Evolutionary conservation across 257 asterid species (phyloP).

Genomic region (Gentiana dahurica): DNA sequence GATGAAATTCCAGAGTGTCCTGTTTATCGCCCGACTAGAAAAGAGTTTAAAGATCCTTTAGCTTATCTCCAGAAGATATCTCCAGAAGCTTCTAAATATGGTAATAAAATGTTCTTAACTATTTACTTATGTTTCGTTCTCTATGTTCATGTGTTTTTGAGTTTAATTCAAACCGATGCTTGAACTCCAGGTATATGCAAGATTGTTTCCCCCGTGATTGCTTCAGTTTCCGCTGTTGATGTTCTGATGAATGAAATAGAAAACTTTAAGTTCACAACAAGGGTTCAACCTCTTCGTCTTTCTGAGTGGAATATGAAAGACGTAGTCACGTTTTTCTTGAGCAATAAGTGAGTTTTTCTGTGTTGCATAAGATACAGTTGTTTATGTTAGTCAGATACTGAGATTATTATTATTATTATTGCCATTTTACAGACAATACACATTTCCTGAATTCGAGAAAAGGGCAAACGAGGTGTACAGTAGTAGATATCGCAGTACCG

Average conservation of each 20-base stretch:
- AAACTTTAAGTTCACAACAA: slow-evolving; percentile 88
- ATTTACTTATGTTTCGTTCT: too few species aligned
- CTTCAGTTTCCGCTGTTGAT: slow-evolving; percentile 93
- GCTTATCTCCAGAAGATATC: slow-evolving; percentile 85
- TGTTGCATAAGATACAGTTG: slow-evolving; percentile 1
- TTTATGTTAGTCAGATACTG: slow-evolving; percentile 17
- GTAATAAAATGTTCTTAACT: slow-evolving; percentile 17
- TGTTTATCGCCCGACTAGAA: slow-evolving; percentile 63
- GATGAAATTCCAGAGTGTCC: slow-evolving; percentile 83
- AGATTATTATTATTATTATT: slow-evolving; percentile 2
- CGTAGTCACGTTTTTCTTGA: slow-evolving; percentile 88
- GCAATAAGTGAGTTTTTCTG: slow-evolving; percentile 62
- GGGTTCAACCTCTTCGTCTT: slow-evolving; percentile 97
- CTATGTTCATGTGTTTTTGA: too few species aligned
- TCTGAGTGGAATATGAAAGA: slow-evolving; percentile 92
- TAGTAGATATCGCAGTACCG: slow-evolving; percentile 83
- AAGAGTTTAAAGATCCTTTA: slow-evolving; percentile 91
- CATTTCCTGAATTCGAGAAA: slow-evolving; percentile 97
- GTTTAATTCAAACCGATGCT: not conserved
- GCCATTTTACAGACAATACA: slow-evolving; percentile 63
- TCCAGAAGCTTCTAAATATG: slow-evolving; percentile 92
- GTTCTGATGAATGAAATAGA: slow-evolving; percentile 84
- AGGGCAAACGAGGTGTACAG: slow-evolving; percentile 94
- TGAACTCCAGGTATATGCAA: slow-evolving; percentile 69
- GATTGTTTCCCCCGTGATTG: slow-evolving; percentile 83